phyloP scores from a whole-genome alignment of 2,329 filamentous ascomycete genomes.

The Passalora sequoiae region DNA sequence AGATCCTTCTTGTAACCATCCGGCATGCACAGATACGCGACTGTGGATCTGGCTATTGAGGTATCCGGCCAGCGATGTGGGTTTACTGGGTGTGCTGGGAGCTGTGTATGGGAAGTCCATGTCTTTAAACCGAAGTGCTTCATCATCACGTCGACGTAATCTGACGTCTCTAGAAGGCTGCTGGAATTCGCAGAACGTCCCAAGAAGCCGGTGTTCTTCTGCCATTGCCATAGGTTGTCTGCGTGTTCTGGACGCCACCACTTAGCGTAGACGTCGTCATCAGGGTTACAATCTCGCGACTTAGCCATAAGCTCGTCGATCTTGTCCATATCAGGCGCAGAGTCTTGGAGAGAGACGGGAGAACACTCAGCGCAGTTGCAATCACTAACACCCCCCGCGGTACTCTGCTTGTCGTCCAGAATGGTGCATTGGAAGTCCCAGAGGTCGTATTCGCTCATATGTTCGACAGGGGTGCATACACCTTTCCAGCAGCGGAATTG shows the following conservation, averaged over 20 bases:
- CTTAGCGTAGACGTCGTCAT: background rate
- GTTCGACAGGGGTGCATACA: background rate
- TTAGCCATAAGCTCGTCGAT: background rate
- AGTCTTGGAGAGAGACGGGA: no score
- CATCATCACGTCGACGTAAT: background rate
- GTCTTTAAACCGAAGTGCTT: conserved; percentile 3
- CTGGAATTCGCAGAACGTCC: background rate
- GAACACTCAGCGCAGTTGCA: no score
- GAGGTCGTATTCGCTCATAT: background rate
- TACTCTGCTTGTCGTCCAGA: no score
- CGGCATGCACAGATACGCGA: background rate
- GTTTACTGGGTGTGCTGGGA: conserved; percentile 11
- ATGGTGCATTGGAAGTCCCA: no score
- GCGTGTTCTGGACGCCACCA: background rate
- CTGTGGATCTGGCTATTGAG: background rate
- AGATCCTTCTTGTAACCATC: background rate
- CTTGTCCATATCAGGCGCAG: background rate
- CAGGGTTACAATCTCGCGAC: background rate
- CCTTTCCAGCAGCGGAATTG: background rate
- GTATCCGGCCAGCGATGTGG: background rate
- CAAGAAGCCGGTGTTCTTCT: background rate
- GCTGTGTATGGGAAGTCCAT: background rate
- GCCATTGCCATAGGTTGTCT: background rate
- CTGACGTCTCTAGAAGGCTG: background rate
- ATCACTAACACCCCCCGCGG: no score